Base-by-base conservation (phyloP, 805 yeast genomes). In the Tetrapisispora pingtungensis region DNA sequence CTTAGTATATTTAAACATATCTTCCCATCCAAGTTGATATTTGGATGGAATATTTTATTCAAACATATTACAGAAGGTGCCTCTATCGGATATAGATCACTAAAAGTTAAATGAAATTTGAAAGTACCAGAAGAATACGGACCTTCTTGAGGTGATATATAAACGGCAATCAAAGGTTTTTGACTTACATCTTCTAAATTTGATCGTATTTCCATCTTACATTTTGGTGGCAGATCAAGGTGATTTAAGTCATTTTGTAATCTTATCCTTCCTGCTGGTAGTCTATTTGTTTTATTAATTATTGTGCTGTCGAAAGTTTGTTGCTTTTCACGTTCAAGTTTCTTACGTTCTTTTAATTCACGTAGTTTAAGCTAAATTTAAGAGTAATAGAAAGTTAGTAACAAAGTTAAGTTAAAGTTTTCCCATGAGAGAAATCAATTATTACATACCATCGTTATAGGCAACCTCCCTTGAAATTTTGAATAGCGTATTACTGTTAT, bases 1-100 rank as follows among this genome's bases (percentile, higher is more conserved):
- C 97, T 70, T 47, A 90, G 69, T 31, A 90, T 89, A 59, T 90
- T 90, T 48, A 90, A 71, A 59, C 98, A 90, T 6, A 90, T 84
- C 58, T 88, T 90, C 0, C 97, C 97, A 36, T 84, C 82, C 18
- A 77, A 59, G 60, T 90, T 96, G 51, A 90, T 90, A 58, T 90
- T 90, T 12, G 98, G 98, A 60, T 90, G 98, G 65, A 84, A 90
- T 5, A 90, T 84, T 57, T 73, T 79, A 43, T 79, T 74, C 27
- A 70, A 43, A 54, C 94, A 83, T 52, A 74, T 73, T 44, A 88
- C 87, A 57, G 80, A 84, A 10, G 98, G 98, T 8, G 97, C 88
- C 41, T 84, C 93, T 46, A 89, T 93, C 2, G 98, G 98, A 64
- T 80, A 90, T 52, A 78, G 80, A 34, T 77, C 78, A 40, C 77